Percentiles rank a stretch among this genome's conserved stretches.
Conservation (phyloP, 2,329 filamentous ascomycete genomes). For the Diaporthe australafricana region DNA sequence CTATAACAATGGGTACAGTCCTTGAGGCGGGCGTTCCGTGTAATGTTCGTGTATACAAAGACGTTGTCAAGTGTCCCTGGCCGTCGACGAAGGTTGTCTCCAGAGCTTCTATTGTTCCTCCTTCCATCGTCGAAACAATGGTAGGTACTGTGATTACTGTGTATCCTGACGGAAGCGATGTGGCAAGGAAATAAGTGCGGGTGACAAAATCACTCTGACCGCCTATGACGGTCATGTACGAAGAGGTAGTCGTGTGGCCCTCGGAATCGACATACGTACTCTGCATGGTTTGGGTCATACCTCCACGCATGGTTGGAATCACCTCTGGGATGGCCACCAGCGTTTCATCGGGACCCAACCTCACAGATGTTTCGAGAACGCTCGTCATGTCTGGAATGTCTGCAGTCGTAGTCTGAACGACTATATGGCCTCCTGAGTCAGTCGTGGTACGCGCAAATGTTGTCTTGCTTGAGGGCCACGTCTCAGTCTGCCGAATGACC, state of each 20-base stretch:
- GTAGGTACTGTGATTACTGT: not conserved
- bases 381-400: not conserved
- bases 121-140: not conserved
- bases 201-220: not conserved
- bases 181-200: not conserved
- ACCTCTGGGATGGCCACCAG: not conserved
- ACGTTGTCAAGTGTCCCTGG: not conserved
- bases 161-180: not conserved
- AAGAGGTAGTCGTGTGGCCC: not conserved
- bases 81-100: not conserved
- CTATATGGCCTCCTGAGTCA: not conserved
- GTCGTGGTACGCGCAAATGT: not conserved
- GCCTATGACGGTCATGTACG: slow-evolving; percentile 1
- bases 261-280: not conserved
- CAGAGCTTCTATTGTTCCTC: not conserved
- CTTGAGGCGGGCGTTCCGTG: not conserved
- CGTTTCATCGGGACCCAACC: not conserved
- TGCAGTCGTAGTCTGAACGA: not conserved
- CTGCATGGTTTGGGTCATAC: not conserved
- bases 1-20: not conserved
- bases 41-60: not conserved
- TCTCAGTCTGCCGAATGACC: slow-evolving; percentile 5
- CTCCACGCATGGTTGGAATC: not conserved
- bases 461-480: not conserved
- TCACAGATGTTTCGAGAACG: not conserved